Base-by-base conservation (phyloP, 768 basidiomycete species). In the Tubosaeta brunneosetosa region DNA sequence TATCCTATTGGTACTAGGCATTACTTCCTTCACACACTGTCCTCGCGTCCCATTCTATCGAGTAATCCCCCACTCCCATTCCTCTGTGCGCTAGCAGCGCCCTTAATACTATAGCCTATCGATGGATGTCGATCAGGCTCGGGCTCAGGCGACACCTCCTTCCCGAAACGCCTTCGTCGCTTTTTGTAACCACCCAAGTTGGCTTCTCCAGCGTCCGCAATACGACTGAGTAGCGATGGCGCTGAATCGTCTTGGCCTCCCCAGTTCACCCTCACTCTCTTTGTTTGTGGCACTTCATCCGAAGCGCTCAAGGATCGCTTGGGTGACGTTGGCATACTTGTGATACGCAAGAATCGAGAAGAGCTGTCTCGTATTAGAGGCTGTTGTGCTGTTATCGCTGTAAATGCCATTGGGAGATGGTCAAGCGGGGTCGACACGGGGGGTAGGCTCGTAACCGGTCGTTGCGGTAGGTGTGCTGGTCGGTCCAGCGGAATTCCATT, bases 31-130 rank as follows among this genome's bases (percentile, higher is more conserved):
- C 59, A 60, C 54, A 62, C 45, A 48, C 48, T 59, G 44, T 60
- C 55, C 52, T 65, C 63, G 31, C 33, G 46, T 49, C 40, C 47
- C 51, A 76, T 55, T 61, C 76, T 73, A 56, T 70, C 61, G 56
- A 77, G 61, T 19, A 77, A 60, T 16, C 47, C 31, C 36, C 50
- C 55, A 32, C 52, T 49, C 52, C 54, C 63, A 32, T 56, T 57
- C 55, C 59, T 61, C 49, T 53, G 56, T 42, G 59, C 67, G 42
- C 50, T 72, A 42, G 80, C 81, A 25, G 81, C 81, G 47, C 81
- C 81, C 58, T 76, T 80, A 57, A 82, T 82, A 56, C 77, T 80
- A 55, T 67, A 76, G 37, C 77, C 80, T n/a, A 69, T 71, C 38
- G 64, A 61, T 11, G 74, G 73, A 56, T 59, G 60, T 52, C 63